phyloP scores from a whole-genome alignment of 2,329 filamentous ascomycete genomes.

The Juglanconis juglandina region DNA sequence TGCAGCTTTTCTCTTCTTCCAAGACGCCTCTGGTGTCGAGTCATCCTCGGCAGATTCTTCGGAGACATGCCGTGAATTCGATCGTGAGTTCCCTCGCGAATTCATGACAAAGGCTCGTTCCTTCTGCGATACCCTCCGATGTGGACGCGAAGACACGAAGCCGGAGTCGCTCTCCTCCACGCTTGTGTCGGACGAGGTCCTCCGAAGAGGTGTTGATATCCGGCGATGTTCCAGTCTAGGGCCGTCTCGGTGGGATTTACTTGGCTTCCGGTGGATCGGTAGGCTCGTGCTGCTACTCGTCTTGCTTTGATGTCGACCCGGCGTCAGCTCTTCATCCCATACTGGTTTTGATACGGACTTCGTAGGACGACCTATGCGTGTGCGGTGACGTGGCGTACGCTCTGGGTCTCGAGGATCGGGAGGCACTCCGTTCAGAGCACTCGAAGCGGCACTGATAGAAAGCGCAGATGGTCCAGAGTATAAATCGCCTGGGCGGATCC shows the following conservation, averaged over 20 bases:
- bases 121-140: constrained; percentile 13
- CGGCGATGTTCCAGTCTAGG: constrained; percentile 4
- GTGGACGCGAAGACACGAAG: constrained; percentile 4
- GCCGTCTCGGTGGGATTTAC: constrained; percentile 11
- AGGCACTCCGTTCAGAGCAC: constrained; percentile 41
- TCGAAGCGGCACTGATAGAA: constrained; percentile 55
- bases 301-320: constrained; percentile 19
- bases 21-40: constrained; percentile 43
- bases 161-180: constrained; percentile 13
- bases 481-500: constrained; percentile 39
- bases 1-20: constrained; percentile 59
- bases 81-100: constrained; percentile 8
- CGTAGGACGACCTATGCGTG: background rate
- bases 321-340: constrained; percentile 15
- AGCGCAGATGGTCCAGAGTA: constrained; percentile 41
- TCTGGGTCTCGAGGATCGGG: constrained; percentile 23
- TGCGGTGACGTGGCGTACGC: constrained; percentile 4
- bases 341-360: constrained; percentile 1
- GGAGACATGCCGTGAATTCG: constrained; percentile 13
- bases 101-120: background rate
- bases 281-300: constrained; percentile 24
- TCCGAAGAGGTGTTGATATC: constrained; percentile 7
- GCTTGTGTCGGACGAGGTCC: constrained; percentile 15
- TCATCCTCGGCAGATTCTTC: constrained; percentile 40
- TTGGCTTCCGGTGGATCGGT: constrained; percentile 18